phyloP scores from a whole-genome alignment of 352 stramenopile species.

The Pythium sp. region DNA sequence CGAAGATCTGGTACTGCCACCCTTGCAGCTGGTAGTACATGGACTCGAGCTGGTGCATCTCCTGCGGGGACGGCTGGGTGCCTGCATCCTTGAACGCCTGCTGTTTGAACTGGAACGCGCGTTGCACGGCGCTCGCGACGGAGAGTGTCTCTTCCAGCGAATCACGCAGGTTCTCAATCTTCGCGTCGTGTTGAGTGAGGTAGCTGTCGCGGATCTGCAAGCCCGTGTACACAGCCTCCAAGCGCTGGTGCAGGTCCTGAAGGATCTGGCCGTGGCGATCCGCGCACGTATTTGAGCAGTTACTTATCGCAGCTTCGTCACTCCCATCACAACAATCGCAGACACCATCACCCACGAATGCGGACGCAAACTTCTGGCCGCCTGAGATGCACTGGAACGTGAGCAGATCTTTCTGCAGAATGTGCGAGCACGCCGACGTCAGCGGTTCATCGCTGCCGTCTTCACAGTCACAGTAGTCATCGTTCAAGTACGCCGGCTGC shows the following conservation, averaged over 20 bases:
- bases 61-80: constrained; percentile 18
- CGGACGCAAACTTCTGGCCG: constrained; percentile 37
- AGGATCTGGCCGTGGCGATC: constrained; percentile 22
- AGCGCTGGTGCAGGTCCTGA: constrained; percentile 16
- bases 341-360: constrained; percentile 89
- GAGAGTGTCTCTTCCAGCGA: constrained; percentile 27
- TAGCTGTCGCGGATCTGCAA: constrained; percentile 26
- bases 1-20: constrained; percentile 48
- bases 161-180: constrained; percentile 23
- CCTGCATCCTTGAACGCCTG: constrained; percentile 20
- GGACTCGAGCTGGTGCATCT: constrained; percentile 37
- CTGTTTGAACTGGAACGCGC: constrained; percentile 30
- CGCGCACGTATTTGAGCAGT: constrained; percentile 44
- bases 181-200: constrained; percentile 18
- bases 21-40: constrained; percentile 48
- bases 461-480: constrained; percentile 93
- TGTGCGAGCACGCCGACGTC: constrained; percentile 73
- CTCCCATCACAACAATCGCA: constrained; percentile 98
- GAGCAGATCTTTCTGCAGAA: constrained; percentile 21
- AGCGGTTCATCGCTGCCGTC: constrained; percentile 89
- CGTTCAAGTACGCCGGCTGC: constrained; percentile 62
- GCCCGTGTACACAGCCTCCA: constrained; percentile 28
- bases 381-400: constrained; percentile 41
- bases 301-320: constrained; percentile 66
- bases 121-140: constrained; percentile 21